These are phyloP conservation scores for Trifolium fragiferum DNA, from an alignment of 306 rosid species.

Conservation along the genomic window DNA sequence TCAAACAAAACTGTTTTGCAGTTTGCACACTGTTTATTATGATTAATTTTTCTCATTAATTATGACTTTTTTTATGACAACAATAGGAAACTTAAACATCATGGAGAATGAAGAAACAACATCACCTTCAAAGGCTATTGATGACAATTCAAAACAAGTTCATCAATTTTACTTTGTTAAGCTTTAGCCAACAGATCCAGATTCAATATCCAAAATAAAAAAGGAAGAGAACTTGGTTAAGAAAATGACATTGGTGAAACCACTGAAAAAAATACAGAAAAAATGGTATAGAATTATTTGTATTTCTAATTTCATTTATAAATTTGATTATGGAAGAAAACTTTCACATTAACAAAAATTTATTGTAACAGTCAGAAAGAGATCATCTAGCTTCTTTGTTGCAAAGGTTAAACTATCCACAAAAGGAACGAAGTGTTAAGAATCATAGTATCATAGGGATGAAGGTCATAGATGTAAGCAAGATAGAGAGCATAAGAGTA, in stretches of 20 bases:
- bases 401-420: background rate
- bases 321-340: background rate
- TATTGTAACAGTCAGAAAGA: conserved; percentile 27
- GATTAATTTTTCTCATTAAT: background rate
- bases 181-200: conserved; percentile 34
- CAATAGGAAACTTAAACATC: background rate
- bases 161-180: conserved; percentile 38
- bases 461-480: no score
- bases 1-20: background rate
- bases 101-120: conserved; percentile 30
- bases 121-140: background rate
- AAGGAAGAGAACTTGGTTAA: conserved; percentile 1
- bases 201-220: conserved; percentile 29
- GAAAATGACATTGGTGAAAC: conserved; percentile 26
- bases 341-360: background rate
- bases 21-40: background rate
- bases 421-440: background rate
- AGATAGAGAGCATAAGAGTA: no score
- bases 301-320: background rate
- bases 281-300: conserved; percentile 19
- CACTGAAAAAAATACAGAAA: conserved; percentile 24
- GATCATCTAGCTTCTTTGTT: background rate
- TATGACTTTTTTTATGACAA: background rate
- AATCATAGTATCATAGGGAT: no score
- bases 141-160: conserved; percentile 15